Percentiles rank a stretch among this genome's conserved stretches.
Conservation (phyloP, 2,329 filamentous ascomycete species). For the Ophiobolus disseminans region DNA sequence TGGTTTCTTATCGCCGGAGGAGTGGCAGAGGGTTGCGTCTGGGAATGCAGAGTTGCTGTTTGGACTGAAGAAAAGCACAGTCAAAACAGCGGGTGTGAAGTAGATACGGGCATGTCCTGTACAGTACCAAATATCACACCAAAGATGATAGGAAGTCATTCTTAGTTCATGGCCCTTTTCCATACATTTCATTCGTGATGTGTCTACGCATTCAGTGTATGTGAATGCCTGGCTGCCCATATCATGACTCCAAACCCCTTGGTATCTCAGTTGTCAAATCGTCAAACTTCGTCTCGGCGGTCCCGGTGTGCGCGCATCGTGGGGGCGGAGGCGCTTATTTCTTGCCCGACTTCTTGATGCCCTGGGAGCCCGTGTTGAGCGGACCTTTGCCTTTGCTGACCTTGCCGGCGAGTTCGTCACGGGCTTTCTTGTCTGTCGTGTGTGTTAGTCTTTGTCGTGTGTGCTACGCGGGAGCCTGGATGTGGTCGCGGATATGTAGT, state of each 20-base stretch:
- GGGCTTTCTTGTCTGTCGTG: conserved; percentile 64
- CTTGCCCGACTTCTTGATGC: conserved; percentile 98
- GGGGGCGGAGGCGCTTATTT: conserved; percentile 64
- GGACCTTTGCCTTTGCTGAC: conserved; percentile 82
- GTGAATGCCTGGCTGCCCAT: conserved; percentile 27
- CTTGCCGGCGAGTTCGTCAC: conserved; percentile 73
- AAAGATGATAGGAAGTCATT: too few relatives aligned
- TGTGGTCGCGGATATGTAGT: background rate
- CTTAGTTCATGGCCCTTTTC: too few relatives aligned
- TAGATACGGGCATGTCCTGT: too few relatives aligned
- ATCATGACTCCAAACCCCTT: conserved; percentile 30
- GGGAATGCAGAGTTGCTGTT: conserved; percentile 57
- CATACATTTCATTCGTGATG: conserved; percentile 29
- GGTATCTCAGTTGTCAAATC: conserved; percentile 37
- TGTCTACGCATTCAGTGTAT: conserved; percentile 16
- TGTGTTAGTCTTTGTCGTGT: conserved; percentile 5
- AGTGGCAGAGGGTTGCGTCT: conserved; percentile 59
- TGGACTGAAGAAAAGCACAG: conserved; percentile 12
- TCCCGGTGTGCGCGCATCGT: too few relatives aligned
- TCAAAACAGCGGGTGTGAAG: background rate
- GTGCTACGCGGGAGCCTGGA: background rate
- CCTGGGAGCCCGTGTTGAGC: conserved; percentile 80
- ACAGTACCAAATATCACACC: too few relatives aligned
- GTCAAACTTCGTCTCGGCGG: conserved; percentile 4
- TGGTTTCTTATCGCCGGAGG: conserved; percentile 57